Percentiles rank a stretch among this genome's conserved stretches.
Evolutionary conservation across 352 stramenopile genomes (phyloP).

Genomic region (Globisporangium mamillatum): DNA sequence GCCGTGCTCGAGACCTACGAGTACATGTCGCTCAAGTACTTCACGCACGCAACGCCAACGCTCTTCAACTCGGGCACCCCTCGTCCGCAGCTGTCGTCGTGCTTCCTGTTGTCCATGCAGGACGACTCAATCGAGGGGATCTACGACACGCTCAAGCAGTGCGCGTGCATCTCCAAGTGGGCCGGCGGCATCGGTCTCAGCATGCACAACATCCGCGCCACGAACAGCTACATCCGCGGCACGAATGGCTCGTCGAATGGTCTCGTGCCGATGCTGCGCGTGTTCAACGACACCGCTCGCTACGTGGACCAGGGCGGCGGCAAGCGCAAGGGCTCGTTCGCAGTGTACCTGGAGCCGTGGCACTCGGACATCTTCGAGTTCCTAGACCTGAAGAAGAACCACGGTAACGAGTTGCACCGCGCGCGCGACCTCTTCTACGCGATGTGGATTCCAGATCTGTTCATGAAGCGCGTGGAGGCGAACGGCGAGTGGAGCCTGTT

Average conservation of each 20-base stretch:
- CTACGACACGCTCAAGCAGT: conserved; percentile 99
- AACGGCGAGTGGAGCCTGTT: conserved; percentile 98
- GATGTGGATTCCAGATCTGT: conserved; percentile 98
- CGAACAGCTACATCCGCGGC: conserved; percentile 96
- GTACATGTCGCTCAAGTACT: conserved; percentile 95
- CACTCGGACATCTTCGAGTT: conserved; percentile 99
- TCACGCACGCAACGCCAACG: conserved; percentile 99
- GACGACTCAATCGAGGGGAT: conserved; percentile 99
- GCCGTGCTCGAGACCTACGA: conserved; percentile 97
- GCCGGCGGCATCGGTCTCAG: conserved; percentile 97
- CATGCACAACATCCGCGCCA: conserved; percentile 98
- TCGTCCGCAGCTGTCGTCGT: conserved; percentile 97
- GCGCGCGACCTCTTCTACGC: conserved; percentile 99
- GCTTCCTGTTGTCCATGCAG: conserved; percentile 98
- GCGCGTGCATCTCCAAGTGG: conserved; percentile 99
- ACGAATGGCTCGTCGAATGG: conserved; percentile 99
- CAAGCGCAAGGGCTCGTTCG: conserved; percentile 98
- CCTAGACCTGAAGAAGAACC: conserved; percentile 98
- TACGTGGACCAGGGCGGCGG: conserved; percentile 99
- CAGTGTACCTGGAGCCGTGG: conserved; percentile 99
- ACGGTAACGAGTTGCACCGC: conserved; percentile 97
- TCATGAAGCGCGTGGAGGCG: conserved; percentile 98
- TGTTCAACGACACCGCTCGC: conserved; percentile 99
- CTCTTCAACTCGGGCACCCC: conserved; percentile 99
- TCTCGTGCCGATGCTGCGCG: conserved; percentile 99